Evolutionary conservation across 2,329 filamentous ascomycete species (phyloP), one percentile per base, ranked within the genome.

Genomic region (Westerdykella aurantiaca): DNA sequence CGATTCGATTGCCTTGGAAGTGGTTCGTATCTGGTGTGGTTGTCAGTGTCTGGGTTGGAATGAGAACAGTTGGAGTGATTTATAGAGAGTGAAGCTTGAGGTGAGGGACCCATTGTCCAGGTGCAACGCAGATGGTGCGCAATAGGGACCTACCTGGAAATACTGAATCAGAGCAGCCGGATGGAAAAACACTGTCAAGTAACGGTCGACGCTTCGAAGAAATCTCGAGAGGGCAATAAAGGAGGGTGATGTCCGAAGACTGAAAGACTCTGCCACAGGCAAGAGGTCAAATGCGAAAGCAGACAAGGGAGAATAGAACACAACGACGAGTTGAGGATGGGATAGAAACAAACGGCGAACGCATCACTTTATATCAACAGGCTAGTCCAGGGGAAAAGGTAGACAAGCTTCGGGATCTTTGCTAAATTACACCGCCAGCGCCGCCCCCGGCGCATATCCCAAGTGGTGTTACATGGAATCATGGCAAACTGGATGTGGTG

Each of bases 251-350:
- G 55, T 33, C 22, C 29, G 17, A 18, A 29, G 17, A 46, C 18
- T 6, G 17, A 34, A 43, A 39, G 41, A 12, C 46, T 58, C 58
- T 64, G 64, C 64, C 64, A 54, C 63, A 60, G 63, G 64, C 62
- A 56, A 56, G 55, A 61, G 53, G 42, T 50, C 46, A 54, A 49
- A 51, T 44, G 35, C 37, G 46, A 50, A 55, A 52, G 47, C 37
- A 51, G 40, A 45, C 44, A 48, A 55, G 25, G 25, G 11, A 29
- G 25, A 45, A 34, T 37, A 13, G 50, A 52, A 41, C 52, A 51
- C 51, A 55, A 51, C 57, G 52, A 48, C 50, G 46, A 55, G 51
- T 49, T 44, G 47, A 50, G 52, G 48, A 50, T 48, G 51, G 54
- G 42, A 47, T 54, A 46, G 45, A 51, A 48, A 60, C 53, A 50